phyloP scores from a whole-genome alignment of 179 eudicot genomes.

The Actinidia arguta region DNA sequence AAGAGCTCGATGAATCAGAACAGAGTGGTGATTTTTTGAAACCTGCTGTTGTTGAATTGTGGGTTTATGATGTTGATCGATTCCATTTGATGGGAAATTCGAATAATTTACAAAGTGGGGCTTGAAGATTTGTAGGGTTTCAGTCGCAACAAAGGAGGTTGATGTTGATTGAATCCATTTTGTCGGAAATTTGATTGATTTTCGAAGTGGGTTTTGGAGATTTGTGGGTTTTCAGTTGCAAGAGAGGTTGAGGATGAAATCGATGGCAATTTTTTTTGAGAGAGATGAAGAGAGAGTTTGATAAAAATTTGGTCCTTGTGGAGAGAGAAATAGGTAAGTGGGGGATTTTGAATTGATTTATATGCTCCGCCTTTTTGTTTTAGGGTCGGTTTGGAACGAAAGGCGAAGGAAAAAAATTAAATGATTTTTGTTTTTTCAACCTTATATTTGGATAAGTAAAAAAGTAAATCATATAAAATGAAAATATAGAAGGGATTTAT shows the following conservation, averaged over 20 bases:
- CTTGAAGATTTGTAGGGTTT: neutral
- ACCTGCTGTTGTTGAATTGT: conserved; percentile 53
- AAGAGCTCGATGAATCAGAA: conserved; percentile 72
- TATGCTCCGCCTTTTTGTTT: neutral
- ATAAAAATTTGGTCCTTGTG: neutral
- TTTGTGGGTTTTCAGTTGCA: conserved; percentile 15
- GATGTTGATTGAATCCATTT: conserved; percentile 50
- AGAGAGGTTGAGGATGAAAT: conserved; percentile 7
- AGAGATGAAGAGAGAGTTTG: neutral
- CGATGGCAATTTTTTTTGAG: neutral
- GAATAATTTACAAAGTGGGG: neutral
- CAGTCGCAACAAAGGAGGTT: conserved; percentile 4
- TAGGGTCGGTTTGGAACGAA: neutral
- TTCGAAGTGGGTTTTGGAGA: neutral
- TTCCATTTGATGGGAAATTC: conserved; percentile 47
- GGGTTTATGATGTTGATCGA: conserved; percentile 49
- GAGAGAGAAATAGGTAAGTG: neutral
- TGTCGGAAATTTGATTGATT: neutral
- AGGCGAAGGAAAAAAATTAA: too few relatives aligned
- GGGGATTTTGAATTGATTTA: too few relatives aligned
- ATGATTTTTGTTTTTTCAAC: neutral
- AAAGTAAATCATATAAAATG: neutral
- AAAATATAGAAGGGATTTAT: too few relatives aligned
- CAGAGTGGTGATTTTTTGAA: conserved; percentile 49
- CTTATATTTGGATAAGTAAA: too few relatives aligned